Base-by-base conservation (phyloP, 768 basidiomycete genomes). In the Kwoniella dendrophila region DNA sequence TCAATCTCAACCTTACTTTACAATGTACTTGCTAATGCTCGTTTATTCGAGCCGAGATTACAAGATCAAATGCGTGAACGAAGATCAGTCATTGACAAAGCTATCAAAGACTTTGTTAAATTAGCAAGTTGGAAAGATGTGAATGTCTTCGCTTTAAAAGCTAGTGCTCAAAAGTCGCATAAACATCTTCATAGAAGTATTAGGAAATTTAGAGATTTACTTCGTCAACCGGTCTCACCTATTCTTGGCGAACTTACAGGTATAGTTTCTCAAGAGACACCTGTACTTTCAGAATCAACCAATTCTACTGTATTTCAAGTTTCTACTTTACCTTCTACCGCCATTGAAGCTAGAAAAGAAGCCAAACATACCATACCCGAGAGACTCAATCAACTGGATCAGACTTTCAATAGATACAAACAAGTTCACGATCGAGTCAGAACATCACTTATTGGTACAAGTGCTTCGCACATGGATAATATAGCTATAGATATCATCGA, bases 81-180 rank as follows among this genome's bases (percentile, higher is more conserved):
- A 72, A 84, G 87, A 51, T 78, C 77, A 0, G 72, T 69, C 0
- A 76, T 96, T 32, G 92, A 97, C 79, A 88, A 86, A 69, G 89
- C 94, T 58, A 84, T 97, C 53, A 85, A 83, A 60, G 86, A 85
- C 44, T 88, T 92, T 74, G 88, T 98, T 82, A 95, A 93, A 78
- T 83, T 99, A 45, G 96, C 96, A 1, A 97, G 93, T 72, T 98
- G 96, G 96, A 96, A 90, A 78, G 96, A 99, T 73, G 82, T 93
- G 74, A 99, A 98, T 71, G 89, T 98, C 10, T 88, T 90, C 66
- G 93, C 96, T 1, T 83, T 99, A 60, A 90, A 89, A 77, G 87
- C 89, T 63, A 96, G 93, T 74, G 93, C 96, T 0, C 86, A 89
- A 62, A 86, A 83, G 71, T 92, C 92, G 1, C 96, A 99, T 76